These are phyloP conservation scores for Forsythia suspensa DNA, from an alignment of 257 asterid genomes.

Conservation along the genomic window DNA sequence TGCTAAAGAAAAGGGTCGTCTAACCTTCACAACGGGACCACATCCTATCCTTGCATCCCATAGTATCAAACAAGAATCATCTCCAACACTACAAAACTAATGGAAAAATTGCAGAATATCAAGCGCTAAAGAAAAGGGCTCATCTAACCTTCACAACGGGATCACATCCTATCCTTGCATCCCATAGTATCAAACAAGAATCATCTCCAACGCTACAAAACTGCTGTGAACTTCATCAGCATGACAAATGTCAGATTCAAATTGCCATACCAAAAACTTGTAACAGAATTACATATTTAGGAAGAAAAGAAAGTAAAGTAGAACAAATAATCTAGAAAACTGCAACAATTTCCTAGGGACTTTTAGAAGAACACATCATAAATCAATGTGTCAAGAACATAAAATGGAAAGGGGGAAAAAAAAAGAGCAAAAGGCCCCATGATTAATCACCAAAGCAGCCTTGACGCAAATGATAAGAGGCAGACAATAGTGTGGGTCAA, in stretches of 20 bases:
- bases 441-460: neutral
- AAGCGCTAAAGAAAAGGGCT: constrained; percentile 17
- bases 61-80: constrained; percentile 91
- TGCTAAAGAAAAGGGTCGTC: constrained; percentile 24
- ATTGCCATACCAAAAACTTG: constrained; percentile 20
- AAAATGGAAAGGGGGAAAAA: neutral
- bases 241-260: constrained; percentile 22
- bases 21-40: constrained; percentile 42
- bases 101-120: neutral
- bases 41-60: constrained; percentile 90
- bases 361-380: neutral
- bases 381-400: neutral
- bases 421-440: neutral
- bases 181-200: constrained; percentile 97
- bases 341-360: neutral
- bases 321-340: neutral
- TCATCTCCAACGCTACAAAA: constrained; percentile 99
- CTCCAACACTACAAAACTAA: constrained; percentile 94
- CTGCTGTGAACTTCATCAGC: constrained; percentile 79
- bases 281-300: neutral
- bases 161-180: constrained; percentile 71
- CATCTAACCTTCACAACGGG: constrained; percentile 76
- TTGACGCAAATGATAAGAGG: neutral
- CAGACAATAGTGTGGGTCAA: neutral
- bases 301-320: constrained; percentile 1